These are phyloP conservation scores for Paratinospora sagittata DNA, from an alignment of 164 flowering plant genomes.

Conservation along the genomic window DNA sequence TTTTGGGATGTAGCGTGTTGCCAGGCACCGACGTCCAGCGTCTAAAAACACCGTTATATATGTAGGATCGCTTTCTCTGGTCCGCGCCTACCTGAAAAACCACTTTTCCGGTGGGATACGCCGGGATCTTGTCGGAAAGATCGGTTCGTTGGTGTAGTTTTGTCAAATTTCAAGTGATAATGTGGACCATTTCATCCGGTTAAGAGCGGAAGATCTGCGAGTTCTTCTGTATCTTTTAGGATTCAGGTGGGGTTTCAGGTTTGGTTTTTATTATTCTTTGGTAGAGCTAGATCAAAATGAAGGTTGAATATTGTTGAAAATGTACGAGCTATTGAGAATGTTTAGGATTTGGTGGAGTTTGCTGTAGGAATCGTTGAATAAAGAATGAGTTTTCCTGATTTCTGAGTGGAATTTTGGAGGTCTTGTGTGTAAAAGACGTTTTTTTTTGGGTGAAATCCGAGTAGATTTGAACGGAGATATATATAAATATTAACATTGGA, in stretches of 20 bases:
- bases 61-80: background rate
- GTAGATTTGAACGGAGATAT: background rate
- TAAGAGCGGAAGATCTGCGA: slow-evolving; percentile 5
- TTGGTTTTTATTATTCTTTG: background rate
- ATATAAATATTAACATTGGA: too few relatives aligned
- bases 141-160: background rate
- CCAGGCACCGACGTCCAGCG: slow-evolving; percentile 6
- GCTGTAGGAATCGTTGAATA: background rate
- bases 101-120: background rate
- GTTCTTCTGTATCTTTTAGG: background rate
- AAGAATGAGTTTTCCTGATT: background rate
- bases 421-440: background rate
- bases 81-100: background rate
- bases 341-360: background rate
- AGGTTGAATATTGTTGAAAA: background rate
- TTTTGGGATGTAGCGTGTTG: background rate
- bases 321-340: background rate
- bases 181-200: background rate
- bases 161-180: background rate
- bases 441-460: background rate
- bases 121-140: slow-evolving; percentile 4
- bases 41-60: background rate
- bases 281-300: background rate
- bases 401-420: slow-evolving; percentile 1
- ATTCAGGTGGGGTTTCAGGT: background rate